Evolutionary conservation across 2,329 filamentous ascomycete species (phyloP), one percentile per base, ranked within the genome.

Genomic region (Colletotrichum scovillei): DNA sequence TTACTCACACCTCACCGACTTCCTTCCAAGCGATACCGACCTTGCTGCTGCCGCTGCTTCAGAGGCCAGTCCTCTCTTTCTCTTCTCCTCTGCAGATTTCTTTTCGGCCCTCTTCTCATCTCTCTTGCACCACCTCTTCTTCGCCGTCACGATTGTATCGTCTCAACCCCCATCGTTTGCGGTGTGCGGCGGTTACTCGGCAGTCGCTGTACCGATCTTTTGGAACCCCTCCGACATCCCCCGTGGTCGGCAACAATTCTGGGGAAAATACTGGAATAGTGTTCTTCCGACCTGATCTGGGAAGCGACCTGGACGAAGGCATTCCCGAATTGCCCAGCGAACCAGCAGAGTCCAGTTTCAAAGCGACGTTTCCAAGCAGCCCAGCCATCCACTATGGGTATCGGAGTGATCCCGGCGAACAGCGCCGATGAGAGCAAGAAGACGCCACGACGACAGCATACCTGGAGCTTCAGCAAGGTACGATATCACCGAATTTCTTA

Each of bases 391-490:
- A 68, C 24, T 38, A 73, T 73, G 71, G 71, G 71, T 30, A 73
- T 73, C 67, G 71, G 71, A 71, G 71, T 71, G 24, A 73, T 73
- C 49, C 71, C 71, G 22, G 71, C 71, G 38, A 67, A 22, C 11
- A 49, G 71, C 42, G 60, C 71, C 24, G 70, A 64, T 19, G 71
- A 71, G 19, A 67, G 55, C 4, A 73, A 66, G 62, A 60, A 52
- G 38, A 66, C 60, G 56, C 77, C 81, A 74, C 73, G 78, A 65
- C 77, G 81, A 63, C 79, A 78, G 66, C 82, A 85, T 63, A 86
- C 84, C 14, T 85, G 81, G 80, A 84, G 78, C 75, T 84, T 85
- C 69, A 83, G 84, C 77, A 83, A 81, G 81, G 82, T 84, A 75
- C 78, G 79, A 73, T 22, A 32, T 16, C 9, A 60, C 5, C 11